These are phyloP conservation scores for Tylopilus plumbeoviolaceoides DNA, from an alignment of 768 basidiomycete species.

Conservation along the genomic window DNA sequence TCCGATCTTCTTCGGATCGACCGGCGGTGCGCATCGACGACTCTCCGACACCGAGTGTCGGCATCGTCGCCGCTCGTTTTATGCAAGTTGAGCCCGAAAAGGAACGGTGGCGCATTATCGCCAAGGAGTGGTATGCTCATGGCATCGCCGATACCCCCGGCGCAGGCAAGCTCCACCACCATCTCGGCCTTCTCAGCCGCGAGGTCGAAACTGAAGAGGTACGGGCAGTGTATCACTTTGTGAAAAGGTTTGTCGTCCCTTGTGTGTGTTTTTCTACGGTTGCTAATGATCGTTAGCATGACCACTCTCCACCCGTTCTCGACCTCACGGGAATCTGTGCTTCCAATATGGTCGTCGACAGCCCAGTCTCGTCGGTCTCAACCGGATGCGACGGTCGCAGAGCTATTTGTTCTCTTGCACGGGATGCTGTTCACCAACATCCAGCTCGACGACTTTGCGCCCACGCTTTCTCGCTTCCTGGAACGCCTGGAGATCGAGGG, in stretches of 20 bases:
- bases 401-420: constrained; percentile 88
- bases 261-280: neutral
- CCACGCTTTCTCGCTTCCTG: constrained; percentile 77
- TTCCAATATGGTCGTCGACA: constrained; percentile 80
- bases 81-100: constrained; percentile 88
- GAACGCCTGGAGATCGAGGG: constrained; percentile 83
- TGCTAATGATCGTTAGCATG: constrained; percentile 52
- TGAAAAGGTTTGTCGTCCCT: constrained; percentile 68
- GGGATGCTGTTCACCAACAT: constrained; percentile 98
- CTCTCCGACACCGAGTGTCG: constrained; percentile 74
- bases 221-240: constrained; percentile 87
- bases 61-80: constrained; percentile 73
- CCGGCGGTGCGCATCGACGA: constrained; percentile 58
- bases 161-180: constrained; percentile 92
- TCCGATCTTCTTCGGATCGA: constrained; percentile 38
- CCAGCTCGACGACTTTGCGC: constrained; percentile 85
- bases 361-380: constrained; percentile 60
- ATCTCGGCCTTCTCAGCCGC: constrained; percentile 81
- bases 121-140: constrained; percentile 88
- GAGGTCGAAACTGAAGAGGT: constrained; percentile 82
- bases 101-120: constrained; percentile 86
- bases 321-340: constrained; percentile 84
- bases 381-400: constrained; percentile 69
- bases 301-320: constrained; percentile 86
- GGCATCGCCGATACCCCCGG: constrained; percentile 89